Evolutionary conservation across 768 basidiomycete species (phyloP), one percentile per base, ranked within the genome.

Genomic region (Rubroboletus satanas): DNA sequence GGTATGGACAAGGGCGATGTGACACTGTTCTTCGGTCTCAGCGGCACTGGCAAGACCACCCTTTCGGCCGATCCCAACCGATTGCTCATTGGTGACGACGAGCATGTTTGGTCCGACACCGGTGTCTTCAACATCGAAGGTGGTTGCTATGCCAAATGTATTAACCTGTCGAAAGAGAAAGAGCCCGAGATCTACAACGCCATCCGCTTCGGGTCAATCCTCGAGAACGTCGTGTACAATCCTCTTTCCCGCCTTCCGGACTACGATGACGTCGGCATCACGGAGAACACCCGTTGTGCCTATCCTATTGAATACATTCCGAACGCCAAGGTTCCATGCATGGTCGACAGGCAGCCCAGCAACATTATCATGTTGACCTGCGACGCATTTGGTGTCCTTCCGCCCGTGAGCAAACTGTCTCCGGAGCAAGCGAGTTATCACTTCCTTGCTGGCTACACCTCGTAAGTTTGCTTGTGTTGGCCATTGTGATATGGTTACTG

Each of bases 121-220:
- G 97, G 97, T 67, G 96, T 99, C 57, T 99, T 99, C 85, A 98
- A 98, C 81, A 99, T 99, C 67, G 97, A 99, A 69, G 97, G 97
- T 59, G 97, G 97, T 47, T 99, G 97, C 75, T 99, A 98, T 71
- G 97, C 97, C 73, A 98, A 99, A 77, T 88, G 85, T 73, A 89
- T 98, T 78, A 97, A 97, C 79, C 85, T 99, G 56, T 93, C 93
- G 39, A 84, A 85, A 23, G 92, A 97, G 75, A 98, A 98, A 79
- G 97, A 99, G 69, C 97, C 97, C 50, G 97, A 98, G 71, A 99
- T 99, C 68, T 96, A 75, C 82, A 87, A 84, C 66, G 97, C 97
- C 54, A 96, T 99, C 75, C 81, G 83, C 59, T 99, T 88, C 72
- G 97, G 97, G 48, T 86, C 89, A 61, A 97, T 99, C 74, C 90